Evolutionary conservation across 768 basidiomycete species (phyloP), one percentile per base, ranked within the genome.

Genomic region (Cubamyces sp.): DNA sequence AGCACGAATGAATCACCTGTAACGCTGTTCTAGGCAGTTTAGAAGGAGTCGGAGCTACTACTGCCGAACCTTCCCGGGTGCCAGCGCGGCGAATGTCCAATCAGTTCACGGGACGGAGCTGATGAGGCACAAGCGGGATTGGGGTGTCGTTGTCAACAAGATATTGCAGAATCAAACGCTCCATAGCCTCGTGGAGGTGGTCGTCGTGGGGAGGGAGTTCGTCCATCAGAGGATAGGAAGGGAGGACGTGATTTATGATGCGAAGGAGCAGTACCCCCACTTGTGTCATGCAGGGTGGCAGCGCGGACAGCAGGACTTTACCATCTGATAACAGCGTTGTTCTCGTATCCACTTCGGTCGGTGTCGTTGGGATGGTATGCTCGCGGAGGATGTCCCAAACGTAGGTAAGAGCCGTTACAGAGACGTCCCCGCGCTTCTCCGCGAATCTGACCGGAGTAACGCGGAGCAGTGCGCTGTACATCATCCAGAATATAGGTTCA

Each of bases 161-260:
- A 41, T 59, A 59, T 7, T 59, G 23, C 18, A 59, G 41, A 30
- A 59, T 51, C 28, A 59, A 25, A 14, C 57, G 57, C 15, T 59
- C 41, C 40, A 59, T 34, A 3, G 57, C 57, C 45, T 59, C 57
- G 28, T 59, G 57, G 19, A 59, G 57, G 19, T 51, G 57, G 49
- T 59, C 57, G 21, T 49, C 48, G 16, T 30, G 49, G 4, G 40
- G 57, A 3, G 57, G 49, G 14, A 28, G 41, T 16, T 25, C 40
- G 18, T 18, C 18, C 57, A 50, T 51, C 28, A 43, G 23, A 14
- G 48, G 15, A n/a, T 59, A 59, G 25, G 39, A 26, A 12, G 57
- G 57, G 9, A 28, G 9, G 2, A 59, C 49, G 12, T 59, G 57
- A 5, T 26, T 11, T 3, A 25, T 7, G 34, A 51, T 41, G 39